A percentile compares a stretch with the other conserved stretches of the same genome.
These are phyloP conservation scores for Russula earlei DNA, from an alignment of 768 basidiomycete species.

Conservation along the genomic window DNA sequence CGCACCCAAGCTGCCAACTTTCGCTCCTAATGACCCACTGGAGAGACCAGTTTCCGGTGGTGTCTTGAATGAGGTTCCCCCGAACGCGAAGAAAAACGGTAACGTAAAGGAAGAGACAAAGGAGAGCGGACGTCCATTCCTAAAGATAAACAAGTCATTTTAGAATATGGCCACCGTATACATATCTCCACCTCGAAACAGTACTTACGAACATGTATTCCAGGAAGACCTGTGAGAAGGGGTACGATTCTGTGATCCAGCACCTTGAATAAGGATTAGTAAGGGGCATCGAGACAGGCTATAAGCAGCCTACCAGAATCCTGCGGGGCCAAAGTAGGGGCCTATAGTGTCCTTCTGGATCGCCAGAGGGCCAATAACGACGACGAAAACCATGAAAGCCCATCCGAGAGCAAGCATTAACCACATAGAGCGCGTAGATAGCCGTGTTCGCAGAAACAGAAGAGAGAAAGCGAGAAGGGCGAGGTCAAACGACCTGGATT, in stretches of 20 bases:
- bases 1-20: constrained; percentile 28
- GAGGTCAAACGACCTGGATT: constrained; percentile 26
- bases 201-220: constrained; percentile 38
- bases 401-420: constrained; percentile 29
- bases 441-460: constrained; percentile 31
- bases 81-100: constrained; percentile 30
- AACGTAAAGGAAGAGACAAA: constrained; percentile 29
- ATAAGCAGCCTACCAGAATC: constrained; percentile 30
- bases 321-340: constrained; percentile 37
- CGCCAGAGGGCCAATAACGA: constrained; percentile 31
- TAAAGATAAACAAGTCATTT: constrained; percentile 8
- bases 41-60: constrained; percentile 24
- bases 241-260: constrained; percentile 37
- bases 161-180: neutral
- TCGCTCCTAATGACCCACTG: constrained; percentile 26
- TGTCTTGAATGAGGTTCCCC: constrained; percentile 27
- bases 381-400: constrained; percentile 28
- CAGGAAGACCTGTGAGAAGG: constrained; percentile 29
- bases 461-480: constrained; percentile 30
- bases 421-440: constrained; percentile 22
- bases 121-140: constrained; percentile 30
- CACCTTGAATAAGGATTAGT: constrained; percentile 25
- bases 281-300: neutral
- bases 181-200: neutral
- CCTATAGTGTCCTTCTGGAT: constrained; percentile 29